phyloP scores from a whole-genome alignment of 768 basidiomycete genomes.

The Suillus decipiens region DNA sequence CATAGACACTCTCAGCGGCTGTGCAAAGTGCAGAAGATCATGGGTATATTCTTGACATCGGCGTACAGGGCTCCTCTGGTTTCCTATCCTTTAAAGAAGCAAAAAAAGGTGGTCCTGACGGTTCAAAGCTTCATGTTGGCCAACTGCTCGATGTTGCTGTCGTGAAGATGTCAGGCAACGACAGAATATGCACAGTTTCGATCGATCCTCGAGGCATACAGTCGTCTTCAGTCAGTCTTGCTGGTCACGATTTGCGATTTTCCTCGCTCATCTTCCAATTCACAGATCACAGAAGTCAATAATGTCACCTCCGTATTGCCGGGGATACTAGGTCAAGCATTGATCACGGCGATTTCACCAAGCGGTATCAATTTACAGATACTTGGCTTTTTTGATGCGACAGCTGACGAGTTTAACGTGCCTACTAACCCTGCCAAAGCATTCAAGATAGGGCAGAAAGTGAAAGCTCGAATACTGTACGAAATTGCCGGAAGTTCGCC shows the following conservation, averaged over 20 bases:
- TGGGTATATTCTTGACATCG: constrained; percentile 90
- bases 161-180: constrained; percentile 64
- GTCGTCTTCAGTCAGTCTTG: constrained; percentile 55
- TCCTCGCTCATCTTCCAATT: constrained; percentile 7
- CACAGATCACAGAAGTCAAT: constrained; percentile 66
- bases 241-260: not conserved
- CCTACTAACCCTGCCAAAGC: constrained; percentile 40
- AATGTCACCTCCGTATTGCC: constrained; percentile 84
- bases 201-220: constrained; percentile 50
- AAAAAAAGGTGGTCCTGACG: constrained; percentile 50
- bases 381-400: constrained; percentile 91
- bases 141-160: constrained; percentile 70
- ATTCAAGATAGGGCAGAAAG: constrained; percentile 69
- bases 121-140: constrained; percentile 55
- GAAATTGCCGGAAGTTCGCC: constrained; percentile 70
- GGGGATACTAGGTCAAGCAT: constrained; percentile 76
- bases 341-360: constrained; percentile 76
- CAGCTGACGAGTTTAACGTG: constrained; percentile 82
- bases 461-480: constrained; percentile 86
- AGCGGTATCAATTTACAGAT: constrained; percentile 86
- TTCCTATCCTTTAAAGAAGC: constrained; percentile 84
- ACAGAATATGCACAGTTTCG: constrained; percentile 56
- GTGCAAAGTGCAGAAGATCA: constrained; percentile 94
- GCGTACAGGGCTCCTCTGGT: constrained; percentile 74
- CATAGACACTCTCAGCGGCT: constrained; percentile 72